phyloP scores from a whole-genome alignment of 192 early-diverging fungal species.

The Lobosporangium transversale region DNA sequence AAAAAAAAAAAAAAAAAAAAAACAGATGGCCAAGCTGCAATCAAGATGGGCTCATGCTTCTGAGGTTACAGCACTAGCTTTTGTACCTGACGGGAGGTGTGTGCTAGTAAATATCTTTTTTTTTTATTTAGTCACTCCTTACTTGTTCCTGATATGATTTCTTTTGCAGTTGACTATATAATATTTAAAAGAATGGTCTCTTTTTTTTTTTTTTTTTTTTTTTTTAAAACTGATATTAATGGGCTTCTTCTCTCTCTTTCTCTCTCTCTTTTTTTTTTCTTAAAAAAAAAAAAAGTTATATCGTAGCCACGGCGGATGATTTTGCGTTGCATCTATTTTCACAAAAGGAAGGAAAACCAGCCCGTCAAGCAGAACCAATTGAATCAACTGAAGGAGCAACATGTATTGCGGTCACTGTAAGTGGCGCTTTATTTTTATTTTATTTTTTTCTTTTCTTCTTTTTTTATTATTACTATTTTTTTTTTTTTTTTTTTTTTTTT shows the following conservation, averaged over 20 bases:
- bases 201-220: neutral
- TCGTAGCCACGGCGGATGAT: slow-evolving; percentile 25
- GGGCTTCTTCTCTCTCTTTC: neutral
- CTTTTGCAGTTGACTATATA: neutral
- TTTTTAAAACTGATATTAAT: neutral
- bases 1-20: too few relatives aligned
- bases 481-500: too few relatives aligned
- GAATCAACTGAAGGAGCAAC: slow-evolving; percentile 12
- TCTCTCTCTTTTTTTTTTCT: neutral
- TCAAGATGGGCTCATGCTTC: slow-evolving; percentile 23
- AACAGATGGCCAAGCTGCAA: slow-evolving; percentile 24
- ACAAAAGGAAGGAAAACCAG: slow-evolving; percentile 4
- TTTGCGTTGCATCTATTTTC: slow-evolving; percentile 22
- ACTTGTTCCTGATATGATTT: neutral
- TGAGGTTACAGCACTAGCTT: slow-evolving; percentile 16
- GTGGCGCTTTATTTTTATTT: neutral
- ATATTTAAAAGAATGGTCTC: neutral
- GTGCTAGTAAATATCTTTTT: neutral
- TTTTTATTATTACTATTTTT: too few relatives aligned
- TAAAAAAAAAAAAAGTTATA: neutral
- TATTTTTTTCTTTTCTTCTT: too few relatives aligned
- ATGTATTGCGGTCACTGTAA: slow-evolving; percentile 32
- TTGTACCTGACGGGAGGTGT: slow-evolving; percentile 47
- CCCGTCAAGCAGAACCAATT: slow-evolving; percentile 10
- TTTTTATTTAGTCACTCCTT: neutral